A percentile compares a stretch with the other conserved stretches of the same genome.
Evolutionary conservation across 2,329 filamentous ascomycete species (phyloP).

Genomic region (Diaporthe vexans): DNA sequence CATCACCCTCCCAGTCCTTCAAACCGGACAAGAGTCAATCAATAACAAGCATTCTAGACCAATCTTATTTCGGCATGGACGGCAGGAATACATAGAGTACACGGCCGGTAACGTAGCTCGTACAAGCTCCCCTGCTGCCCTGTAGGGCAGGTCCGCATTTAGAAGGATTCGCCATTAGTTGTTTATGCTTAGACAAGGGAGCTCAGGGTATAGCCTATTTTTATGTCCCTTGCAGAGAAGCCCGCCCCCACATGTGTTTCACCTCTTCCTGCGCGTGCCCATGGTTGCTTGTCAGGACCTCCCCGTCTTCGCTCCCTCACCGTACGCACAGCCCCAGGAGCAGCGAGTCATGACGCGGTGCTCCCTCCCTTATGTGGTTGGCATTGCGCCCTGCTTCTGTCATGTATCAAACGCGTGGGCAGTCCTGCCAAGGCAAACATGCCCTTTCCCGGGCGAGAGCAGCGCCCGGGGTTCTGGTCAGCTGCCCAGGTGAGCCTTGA

Average conservation of each 20-base stretch:
- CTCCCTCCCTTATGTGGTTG: conserved; percentile 19
- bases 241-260: conserved; percentile 25
- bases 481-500: conserved; percentile 1
- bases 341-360: conserved; percentile 25
- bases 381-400: conserved; percentile 16
- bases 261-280: conserved; percentile 12
- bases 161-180: conserved; percentile 21
- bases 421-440: conserved; percentile 21
- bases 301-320: conserved; percentile 14
- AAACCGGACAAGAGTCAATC: not conserved
- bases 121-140: conserved; percentile 28
- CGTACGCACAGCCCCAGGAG: conserved; percentile 26
- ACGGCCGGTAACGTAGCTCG: not conserved
- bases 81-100: not conserved
- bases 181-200: conserved; percentile 31
- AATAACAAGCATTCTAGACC: conserved; percentile 11
- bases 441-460: not conserved
- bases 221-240: conserved; percentile 5
- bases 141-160: conserved; percentile 27
- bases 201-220: conserved; percentile 23
- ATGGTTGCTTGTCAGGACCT: conserved; percentile 25
- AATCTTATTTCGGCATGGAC: conserved; percentile 13
- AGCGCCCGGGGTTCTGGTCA: not conserved
- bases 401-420: conserved; percentile 27
- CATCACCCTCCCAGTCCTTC: too few species aligned